Conservation (phyloP, 352 stramenopile species). For the Pythium dissimile region DNA sequence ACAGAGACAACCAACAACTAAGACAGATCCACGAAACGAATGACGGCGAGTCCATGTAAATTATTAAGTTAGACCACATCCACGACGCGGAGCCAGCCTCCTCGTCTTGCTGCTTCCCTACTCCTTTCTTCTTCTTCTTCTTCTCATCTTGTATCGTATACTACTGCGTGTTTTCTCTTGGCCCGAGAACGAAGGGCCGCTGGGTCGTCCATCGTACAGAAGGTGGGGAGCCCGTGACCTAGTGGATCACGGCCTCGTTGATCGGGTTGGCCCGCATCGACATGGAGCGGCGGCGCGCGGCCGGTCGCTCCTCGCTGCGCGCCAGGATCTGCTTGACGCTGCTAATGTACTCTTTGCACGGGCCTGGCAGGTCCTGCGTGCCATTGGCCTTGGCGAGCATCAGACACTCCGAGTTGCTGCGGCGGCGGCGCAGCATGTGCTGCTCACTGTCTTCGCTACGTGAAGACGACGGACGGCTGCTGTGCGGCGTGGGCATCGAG, state of each 20-base stretch:
- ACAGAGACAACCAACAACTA: background rate
- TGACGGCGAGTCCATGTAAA: constrained; percentile 10
- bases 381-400: constrained; percentile 62
- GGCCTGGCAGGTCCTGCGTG: constrained; percentile 46
- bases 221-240: background rate
- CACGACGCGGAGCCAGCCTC: background rate
- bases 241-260: constrained; percentile 27
- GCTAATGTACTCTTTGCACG: constrained; percentile 83
- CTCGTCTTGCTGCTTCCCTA: background rate
- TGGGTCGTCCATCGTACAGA: too few species aligned
- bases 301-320: constrained; percentile 30
- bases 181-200: too few species aligned
- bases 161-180: background rate
- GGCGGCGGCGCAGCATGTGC: constrained; percentile 43
- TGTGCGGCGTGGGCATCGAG: background rate
- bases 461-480: constrained; percentile 28
- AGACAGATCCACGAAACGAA: background rate
- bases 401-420: constrained; percentile 80
- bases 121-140: background rate
- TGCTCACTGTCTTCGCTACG: constrained; percentile 29
- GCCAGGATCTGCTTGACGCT: constrained; percentile 84
- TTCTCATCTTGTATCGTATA: background rate
- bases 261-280: constrained; percentile 41
- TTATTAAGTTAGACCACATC: constrained; percentile 22
- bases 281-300: constrained; percentile 63